Percentiles rank a stretch among this genome's conserved stretches.
These are phyloP conservation scores for Trichosporon coremiiforme DNA, from an alignment of 1,284 basidiomycete genomes.

Conservation along the genomic window DNA sequence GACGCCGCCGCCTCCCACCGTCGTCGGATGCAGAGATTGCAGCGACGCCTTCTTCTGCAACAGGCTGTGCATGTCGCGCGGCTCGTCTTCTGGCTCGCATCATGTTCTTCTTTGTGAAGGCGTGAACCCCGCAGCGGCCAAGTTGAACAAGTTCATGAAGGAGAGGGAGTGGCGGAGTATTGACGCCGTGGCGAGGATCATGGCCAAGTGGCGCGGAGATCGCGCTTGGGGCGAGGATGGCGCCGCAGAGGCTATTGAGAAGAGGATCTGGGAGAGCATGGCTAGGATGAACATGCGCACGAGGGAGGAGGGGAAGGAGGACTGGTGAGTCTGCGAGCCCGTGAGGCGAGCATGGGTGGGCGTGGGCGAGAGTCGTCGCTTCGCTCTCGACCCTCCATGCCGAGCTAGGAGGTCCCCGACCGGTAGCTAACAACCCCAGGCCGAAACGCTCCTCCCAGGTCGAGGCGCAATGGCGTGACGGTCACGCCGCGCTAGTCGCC, in stretches of 20 bases:
- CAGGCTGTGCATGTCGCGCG: conserved; percentile 65
- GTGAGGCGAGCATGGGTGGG: too few species aligned
- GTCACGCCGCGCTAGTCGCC: conserved; percentile 61
- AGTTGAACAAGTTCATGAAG: conserved; percentile 66
- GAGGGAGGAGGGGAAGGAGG: conserved; percentile 46
- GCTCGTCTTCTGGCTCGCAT: conserved; percentile 59
- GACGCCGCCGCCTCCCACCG: conserved; percentile 35
- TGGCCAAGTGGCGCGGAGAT: conserved; percentile 66
- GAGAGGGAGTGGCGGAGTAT: conserved; percentile 70
- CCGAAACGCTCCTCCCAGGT: conserved; percentile 17
- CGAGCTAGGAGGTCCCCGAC: too few species aligned
- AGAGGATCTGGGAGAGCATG: conserved; percentile 48
- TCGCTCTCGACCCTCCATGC: too few species aligned
- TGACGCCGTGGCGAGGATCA: conserved; percentile 69
- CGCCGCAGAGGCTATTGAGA: conserved; percentile 35
- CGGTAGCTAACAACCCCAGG: conserved; percentile 15
- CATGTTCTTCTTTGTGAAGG: conserved; percentile 74
- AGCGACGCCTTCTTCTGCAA: conserved; percentile 71
- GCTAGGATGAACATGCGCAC: conserved; percentile 47
- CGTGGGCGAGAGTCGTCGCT: too few species aligned
- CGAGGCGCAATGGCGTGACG: conserved; percentile 67
- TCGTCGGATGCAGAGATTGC: conserved; percentile 43
- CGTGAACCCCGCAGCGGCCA: conserved; percentile 68
- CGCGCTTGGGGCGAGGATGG: conserved; percentile 60
- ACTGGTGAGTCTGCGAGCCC: conserved; percentile 42